phyloP scores from a whole-genome alignment of 768 basidiomycete genomes.

The Lactarius hatsudake region DNA sequence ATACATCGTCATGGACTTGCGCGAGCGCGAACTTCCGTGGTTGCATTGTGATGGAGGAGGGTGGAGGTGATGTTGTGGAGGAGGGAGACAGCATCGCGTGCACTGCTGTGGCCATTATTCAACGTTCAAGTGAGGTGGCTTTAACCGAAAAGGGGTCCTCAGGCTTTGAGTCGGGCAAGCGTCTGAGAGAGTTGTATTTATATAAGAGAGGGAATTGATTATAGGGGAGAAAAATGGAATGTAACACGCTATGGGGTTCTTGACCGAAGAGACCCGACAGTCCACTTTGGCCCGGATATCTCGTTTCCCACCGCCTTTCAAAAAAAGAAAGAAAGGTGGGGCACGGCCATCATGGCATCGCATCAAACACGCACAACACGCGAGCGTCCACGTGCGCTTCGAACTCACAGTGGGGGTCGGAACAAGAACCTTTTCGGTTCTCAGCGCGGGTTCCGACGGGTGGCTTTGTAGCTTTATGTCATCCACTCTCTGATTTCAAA shows the following conservation, averaged over 20 bases:
- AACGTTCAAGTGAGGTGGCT: neutral
- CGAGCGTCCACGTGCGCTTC: neutral
- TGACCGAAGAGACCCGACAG: neutral
- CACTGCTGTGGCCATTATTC: conserved; percentile 8
- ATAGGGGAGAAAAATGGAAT: neutral
- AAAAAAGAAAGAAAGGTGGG: neutral
- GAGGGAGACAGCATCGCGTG: conserved; percentile 12
- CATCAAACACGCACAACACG: neutral
- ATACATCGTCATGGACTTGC: conserved; percentile 27
- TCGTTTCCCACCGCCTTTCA: neutral
- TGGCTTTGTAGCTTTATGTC: neutral
- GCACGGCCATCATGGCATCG: neutral
- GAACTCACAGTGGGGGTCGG: neutral
- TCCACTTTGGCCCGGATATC: neutral
- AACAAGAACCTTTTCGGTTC: neutral
- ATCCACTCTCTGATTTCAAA: conserved; percentile 1
- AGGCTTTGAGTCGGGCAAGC: neutral
- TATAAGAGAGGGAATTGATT: conserved; percentile 1
- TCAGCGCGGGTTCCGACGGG: neutral
- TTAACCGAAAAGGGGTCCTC: neutral
- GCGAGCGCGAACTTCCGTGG: conserved; percentile 28
- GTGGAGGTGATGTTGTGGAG: conserved; percentile 1
- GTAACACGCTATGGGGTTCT: conserved; percentile 4
- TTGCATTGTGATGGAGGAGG: neutral
- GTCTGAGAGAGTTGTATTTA: neutral